A percentile compares a stretch with the other conserved stretches of the same genome.
Conservation (phyloP, 345 rosid genomes). For the Eucalyptus regnans region DNA sequence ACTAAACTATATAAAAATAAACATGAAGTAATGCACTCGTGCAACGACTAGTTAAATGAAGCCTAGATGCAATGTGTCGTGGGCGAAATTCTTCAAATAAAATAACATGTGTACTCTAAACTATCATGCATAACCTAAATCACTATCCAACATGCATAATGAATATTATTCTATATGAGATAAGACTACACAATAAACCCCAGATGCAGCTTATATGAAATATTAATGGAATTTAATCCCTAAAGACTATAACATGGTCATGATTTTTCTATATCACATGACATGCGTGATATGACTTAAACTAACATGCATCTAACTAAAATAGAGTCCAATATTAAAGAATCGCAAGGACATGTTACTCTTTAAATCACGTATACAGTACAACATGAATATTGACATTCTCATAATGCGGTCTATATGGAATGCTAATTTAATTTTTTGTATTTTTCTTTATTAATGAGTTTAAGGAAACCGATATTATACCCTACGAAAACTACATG, state of each 20-base stretch:
- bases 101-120: neutral
- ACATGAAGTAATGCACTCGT: neutral
- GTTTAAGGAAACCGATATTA: no score
- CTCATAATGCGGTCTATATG: no score
- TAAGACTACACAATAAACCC: neutral
- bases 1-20: neutral
- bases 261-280: neutral
- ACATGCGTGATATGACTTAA: no score
- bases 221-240: neutral
- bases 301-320: no score
- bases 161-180: neutral
- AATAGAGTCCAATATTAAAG: no score
- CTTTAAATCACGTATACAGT: no score
- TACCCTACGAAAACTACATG: no score
- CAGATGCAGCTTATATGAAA: neutral
- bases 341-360: no score
- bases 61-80: neutral
- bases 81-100: neutral
- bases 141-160: neutral
- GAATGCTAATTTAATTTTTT: no score
- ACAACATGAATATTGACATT: no score
- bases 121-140: neutral
- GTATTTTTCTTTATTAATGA: no score
- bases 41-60: neutral
- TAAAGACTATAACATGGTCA: neutral